These are phyloP conservation scores for Lagerstroemia fauriei DNA, from an alignment of 441 rosid genomes.

Conservation along the genomic window DNA sequence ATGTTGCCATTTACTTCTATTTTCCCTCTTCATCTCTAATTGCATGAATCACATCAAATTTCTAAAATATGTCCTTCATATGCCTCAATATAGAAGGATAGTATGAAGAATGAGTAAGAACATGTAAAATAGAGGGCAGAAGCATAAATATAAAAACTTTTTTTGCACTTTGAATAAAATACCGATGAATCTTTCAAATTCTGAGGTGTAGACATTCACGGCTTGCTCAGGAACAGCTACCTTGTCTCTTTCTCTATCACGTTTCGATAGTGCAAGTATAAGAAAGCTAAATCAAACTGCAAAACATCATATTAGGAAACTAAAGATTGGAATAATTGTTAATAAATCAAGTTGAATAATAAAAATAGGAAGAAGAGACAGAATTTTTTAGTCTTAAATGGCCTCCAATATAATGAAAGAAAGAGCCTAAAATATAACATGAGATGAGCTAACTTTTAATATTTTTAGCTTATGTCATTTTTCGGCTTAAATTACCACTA, in stretches of 20 bases:
- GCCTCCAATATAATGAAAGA: slow-evolving; percentile 62
- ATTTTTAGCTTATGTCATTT: no score
- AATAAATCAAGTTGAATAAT: neutral
- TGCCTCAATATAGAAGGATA: neutral
- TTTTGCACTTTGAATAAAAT: slow-evolving; percentile 12
- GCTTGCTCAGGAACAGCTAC: slow-evolving; percentile 70
- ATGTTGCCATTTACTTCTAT: neutral
- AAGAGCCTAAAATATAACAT: slow-evolving; percentile 71
- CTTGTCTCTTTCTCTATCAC: slow-evolving; percentile 53
- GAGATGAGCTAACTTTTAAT: no score
- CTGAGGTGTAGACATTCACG: slow-evolving; percentile 59
- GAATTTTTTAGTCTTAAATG: slow-evolving; percentile 63
- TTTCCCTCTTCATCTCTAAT: neutral
- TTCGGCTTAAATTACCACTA: no score
- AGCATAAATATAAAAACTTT: neutral
- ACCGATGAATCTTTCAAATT: slow-evolving; percentile 89
- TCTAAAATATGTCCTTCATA: neutral
- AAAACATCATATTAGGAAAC: slow-evolving; percentile 15
- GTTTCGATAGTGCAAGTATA: slow-evolving; percentile 28
- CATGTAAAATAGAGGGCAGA: neutral
- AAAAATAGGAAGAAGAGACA: slow-evolving; percentile 35
- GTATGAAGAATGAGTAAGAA: neutral
- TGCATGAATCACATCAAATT: neutral
- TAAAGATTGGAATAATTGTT: neutral
- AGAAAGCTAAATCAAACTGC: slow-evolving; percentile 30